A percentile compares a stretch with the other conserved stretches of the same genome.
These are phyloP conservation scores for Daldinia childiae DNA, from an alignment of 495 filamentous ascomycete species.

Conservation along the genomic window DNA sequence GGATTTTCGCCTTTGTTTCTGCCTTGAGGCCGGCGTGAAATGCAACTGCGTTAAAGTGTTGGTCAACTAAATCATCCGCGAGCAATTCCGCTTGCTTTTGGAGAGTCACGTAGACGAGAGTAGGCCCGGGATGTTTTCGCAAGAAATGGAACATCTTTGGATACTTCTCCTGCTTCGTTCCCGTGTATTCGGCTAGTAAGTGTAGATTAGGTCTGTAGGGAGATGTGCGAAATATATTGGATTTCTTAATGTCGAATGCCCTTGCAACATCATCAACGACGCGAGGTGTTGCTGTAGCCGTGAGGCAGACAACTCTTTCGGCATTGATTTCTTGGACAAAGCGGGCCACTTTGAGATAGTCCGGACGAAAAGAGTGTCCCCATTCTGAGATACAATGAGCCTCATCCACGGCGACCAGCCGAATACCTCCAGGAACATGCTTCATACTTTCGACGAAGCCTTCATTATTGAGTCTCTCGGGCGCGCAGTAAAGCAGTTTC, in stretches of 20 bases:
- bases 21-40: slow-evolving; percentile 65
- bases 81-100: slow-evolving; percentile 61
- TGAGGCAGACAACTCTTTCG: slow-evolving; percentile 66
- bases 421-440: slow-evolving; percentile 59
- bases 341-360: slow-evolving; percentile 68
- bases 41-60: slow-evolving; percentile 53
- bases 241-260: slow-evolving; percentile 59
- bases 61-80: slow-evolving; percentile 45
- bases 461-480: slow-evolving; percentile 67
- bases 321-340: slow-evolving; percentile 66
- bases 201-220: slow-evolving; percentile 66
- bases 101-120: slow-evolving; percentile 66
- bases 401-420: slow-evolving; percentile 67
- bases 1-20: slow-evolving; percentile 52
- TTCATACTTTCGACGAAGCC: slow-evolving; percentile 65
- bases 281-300: slow-evolving; percentile 66
- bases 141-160: slow-evolving; percentile 59
- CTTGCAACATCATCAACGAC: slow-evolving; percentile 63
- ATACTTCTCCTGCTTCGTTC: slow-evolving; percentile 52
- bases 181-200: slow-evolving; percentile 59
- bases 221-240: slow-evolving; percentile 62
- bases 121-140: slow-evolving; percentile 57
- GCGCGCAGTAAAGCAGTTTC: slow-evolving; percentile 66
- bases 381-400: slow-evolving; percentile 71
- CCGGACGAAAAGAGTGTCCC: slow-evolving; percentile 67